Evolutionary conservation across 2,329 filamentous ascomycete species (phyloP), one percentile per base, ranked within the genome.

Genomic region (Hypoxylon sp.): DNA sequence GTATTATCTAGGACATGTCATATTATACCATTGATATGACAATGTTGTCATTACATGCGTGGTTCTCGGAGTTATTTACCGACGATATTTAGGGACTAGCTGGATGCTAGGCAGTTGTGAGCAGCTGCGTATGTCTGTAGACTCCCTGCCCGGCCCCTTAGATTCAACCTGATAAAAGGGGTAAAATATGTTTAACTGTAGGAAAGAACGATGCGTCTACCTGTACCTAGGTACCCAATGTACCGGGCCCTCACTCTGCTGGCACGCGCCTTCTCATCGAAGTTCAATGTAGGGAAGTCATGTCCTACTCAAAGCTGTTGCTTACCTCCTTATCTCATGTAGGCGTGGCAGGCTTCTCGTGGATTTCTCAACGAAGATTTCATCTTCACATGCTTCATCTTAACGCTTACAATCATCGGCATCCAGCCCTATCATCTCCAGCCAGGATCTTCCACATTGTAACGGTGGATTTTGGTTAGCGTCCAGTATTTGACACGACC

Each of bases 381-480:
- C 50, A 32, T 65, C 65, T 68, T 72, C 54, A 66, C 63, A 56
- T 62, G 72, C 61, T 65, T 67, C 70, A 69, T 68, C 56, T 71
- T 71, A 70, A 17, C 29, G 61, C 58, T 62, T 73, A 44, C 70
- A 75, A 72, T 71, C 62, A 67, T 72, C 70, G 50, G 69, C 56
- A 67, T 71, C 71, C 69, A 75, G 67, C 67, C 69, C 69, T 74
- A 77, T 74, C 72, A 73, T 67, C 62, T 65, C 62, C 67, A 71
- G 65, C 48, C 67, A 52, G 68, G 52, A 67, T 69, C 69, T 73
- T 63, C 65, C 61, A 68, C 65, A 67, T 70, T 57, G 64, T 67
- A 71, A 69, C 63, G 63, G 72, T 63, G 70, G 48, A 69, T 76
- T 76, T 77, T 75, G 74, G 74, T 73, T 77, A 74, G 65, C 37